A percentile compares a stretch with the other conserved stretches of the same genome.
phyloP scores from a whole-genome alignment of 1,139 yeast species.

The Kazachstania sp. region DNA sequence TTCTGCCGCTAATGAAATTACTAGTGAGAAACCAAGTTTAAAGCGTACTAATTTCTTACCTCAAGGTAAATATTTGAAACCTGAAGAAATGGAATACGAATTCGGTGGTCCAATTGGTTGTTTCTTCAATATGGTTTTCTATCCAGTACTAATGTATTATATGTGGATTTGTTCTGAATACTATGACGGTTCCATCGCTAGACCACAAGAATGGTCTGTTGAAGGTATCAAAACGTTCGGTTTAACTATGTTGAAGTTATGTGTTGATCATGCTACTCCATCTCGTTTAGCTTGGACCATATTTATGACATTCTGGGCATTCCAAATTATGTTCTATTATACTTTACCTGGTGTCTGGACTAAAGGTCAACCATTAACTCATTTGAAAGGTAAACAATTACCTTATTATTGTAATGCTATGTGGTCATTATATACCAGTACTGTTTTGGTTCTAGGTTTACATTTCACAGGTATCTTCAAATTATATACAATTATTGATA shows the following conservation, averaged over 20 bases:
- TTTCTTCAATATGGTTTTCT: constrained; percentile 79
- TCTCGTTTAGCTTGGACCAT: constrained; percentile 55
- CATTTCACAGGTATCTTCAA: constrained; percentile 70
- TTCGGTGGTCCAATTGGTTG: constrained; percentile 93
- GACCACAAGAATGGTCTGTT: constrained; percentile 45
- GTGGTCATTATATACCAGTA: constrained; percentile 66
- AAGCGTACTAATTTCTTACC: constrained; percentile 14
- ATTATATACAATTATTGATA: constrained; percentile 62
- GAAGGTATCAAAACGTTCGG: constrained; percentile 38
- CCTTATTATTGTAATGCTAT: constrained; percentile 92
- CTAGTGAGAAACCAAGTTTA: neutral
- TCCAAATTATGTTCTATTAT: constrained; percentile 68
- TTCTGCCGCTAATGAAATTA: neutral
- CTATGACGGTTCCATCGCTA: constrained; percentile 64
- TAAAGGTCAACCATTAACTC: constrained; percentile 85
- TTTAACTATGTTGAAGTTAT: constrained; percentile 25
- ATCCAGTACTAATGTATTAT: constrained; percentile 90
- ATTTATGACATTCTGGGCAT: constrained; percentile 60
- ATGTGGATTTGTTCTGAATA: constrained; percentile 88
- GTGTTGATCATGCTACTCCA: constrained; percentile 58
- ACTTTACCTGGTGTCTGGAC: constrained; percentile 93
- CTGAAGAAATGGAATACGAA: constrained; percentile 55
- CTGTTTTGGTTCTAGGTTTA: constrained; percentile 47
- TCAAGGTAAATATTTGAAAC: constrained; percentile 31
- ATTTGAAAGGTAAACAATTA: constrained; percentile 66